Evolutionary conservation across 495 filamentous ascomycete species (phyloP).

Genomic region (Daldinia childiae): DNA sequence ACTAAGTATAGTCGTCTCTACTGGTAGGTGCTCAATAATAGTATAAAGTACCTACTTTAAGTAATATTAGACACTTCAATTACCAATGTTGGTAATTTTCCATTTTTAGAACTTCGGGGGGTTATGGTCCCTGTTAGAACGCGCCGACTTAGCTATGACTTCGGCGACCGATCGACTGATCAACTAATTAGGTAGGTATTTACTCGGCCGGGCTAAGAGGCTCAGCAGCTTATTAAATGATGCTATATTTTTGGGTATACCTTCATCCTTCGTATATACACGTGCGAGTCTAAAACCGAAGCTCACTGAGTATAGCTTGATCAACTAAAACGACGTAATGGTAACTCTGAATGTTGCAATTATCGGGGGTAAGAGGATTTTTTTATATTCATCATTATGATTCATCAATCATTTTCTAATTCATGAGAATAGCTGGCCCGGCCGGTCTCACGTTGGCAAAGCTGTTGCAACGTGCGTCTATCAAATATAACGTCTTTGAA

Average conservation of each 20-base stretch:
- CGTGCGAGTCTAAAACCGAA: background rate
- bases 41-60: background rate
- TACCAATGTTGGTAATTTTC: background rate
- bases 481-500: background rate
- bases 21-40: background rate
- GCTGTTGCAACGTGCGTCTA: background rate
- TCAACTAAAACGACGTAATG: background rate
- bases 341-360: background rate
- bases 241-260: background rate
- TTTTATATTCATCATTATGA: background rate
- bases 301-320: background rate
- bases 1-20: background rate
- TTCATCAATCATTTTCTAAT: background rate
- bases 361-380: background rate
- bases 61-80: background rate
- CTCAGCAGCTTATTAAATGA: conserved; percentile 1
- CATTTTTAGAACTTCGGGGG: background rate
- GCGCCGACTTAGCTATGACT: background rate
- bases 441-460: background rate
- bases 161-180: background rate
- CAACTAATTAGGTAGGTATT: background rate
- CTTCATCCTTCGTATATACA: background rate
- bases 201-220: background rate
- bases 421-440: background rate
- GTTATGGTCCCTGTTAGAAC: background rate